Conservation (phyloP, 164 flowering plant genomes). For the Platanus orientalis region DNA sequence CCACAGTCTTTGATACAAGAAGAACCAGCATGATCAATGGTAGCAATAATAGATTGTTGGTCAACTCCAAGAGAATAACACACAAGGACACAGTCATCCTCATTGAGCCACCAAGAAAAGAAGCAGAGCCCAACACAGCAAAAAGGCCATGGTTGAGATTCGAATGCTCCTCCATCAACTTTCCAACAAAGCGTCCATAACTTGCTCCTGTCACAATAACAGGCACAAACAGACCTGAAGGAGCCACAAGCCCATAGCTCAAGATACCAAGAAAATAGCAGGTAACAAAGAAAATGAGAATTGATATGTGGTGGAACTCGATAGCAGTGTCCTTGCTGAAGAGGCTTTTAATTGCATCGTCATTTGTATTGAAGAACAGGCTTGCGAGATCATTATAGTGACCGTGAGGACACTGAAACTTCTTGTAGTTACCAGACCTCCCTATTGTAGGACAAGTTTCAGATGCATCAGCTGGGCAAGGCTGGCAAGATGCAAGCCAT, state of each 20-base stretch:
- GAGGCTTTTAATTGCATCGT: constrained; percentile 83
- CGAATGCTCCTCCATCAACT: constrained; percentile 49
- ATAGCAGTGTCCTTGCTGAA: constrained; percentile 61
- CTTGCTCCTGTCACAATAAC: constrained; percentile 81
- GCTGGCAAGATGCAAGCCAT: constrained; percentile 69
- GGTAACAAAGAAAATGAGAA: constrained; percentile 60
- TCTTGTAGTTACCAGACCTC: constrained; percentile 88
- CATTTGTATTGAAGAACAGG: constrained; percentile 90
- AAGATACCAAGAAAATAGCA: constrained; percentile 67
- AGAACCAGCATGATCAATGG: constrained; percentile 88
- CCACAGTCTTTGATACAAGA: constrained; percentile 83
- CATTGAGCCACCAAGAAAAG: constrained; percentile 92
- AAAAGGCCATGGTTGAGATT: constrained; percentile 74
- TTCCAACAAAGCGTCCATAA: constrained; percentile 80
- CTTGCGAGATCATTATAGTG: constrained; percentile 95
- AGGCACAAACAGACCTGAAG: constrained; percentile 85
- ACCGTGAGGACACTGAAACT: constrained; percentile 74
- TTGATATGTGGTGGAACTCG: constrained; percentile 62
- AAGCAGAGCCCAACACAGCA: constrained; percentile 86
- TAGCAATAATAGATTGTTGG: constrained; percentile 70
- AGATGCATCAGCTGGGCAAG: constrained; percentile 63
- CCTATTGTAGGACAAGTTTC: constrained; percentile 92
- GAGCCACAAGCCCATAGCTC: constrained; percentile 81
- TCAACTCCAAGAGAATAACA: constrained; percentile 74
- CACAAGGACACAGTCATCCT: constrained; percentile 84